Evolutionary conservation across 441 rosid species (phyloP).

Genomic region (Theobroma grandiflorum): DNA sequence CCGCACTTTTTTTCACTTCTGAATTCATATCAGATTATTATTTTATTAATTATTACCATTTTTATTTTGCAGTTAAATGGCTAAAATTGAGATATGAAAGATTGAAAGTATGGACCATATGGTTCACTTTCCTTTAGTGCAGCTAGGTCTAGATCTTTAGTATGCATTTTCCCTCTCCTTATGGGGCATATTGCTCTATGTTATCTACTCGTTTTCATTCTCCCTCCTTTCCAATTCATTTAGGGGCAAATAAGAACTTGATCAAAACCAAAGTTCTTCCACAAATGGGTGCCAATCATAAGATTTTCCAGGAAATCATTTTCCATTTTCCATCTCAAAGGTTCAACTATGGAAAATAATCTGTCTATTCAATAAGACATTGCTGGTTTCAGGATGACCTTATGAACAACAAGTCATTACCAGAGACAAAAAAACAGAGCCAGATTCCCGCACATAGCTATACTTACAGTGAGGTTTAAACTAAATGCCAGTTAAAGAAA

Average conservation of each 20-base stretch:
- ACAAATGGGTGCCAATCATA: background rate
- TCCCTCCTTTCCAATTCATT: background rate
- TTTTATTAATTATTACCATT: no score
- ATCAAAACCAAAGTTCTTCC: background rate
- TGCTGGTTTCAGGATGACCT: background rate
- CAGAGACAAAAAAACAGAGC: constrained; percentile 11
- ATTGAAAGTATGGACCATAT: background rate
- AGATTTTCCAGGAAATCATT: background rate
- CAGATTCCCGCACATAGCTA: constrained; percentile 6
- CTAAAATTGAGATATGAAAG: background rate
- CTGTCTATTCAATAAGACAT: background rate
- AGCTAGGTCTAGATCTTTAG: background rate
- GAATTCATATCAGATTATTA: no score
- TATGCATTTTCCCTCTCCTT: background rate
- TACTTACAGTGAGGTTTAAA: constrained; percentile 24
- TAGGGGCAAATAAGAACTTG: background rate
- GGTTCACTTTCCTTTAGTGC: background rate
- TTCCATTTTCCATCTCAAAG: background rate
- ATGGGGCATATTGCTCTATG: background rate
- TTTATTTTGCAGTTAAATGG: background rate
- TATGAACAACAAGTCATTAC: background rate
- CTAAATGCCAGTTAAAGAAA: background rate
- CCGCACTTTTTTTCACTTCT: no score
- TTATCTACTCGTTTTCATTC: background rate
- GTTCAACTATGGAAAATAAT: background rate